Base-by-base conservation (phyloP, 768 basidiomycete species). In the Boletus subcaerulescens region DNA sequence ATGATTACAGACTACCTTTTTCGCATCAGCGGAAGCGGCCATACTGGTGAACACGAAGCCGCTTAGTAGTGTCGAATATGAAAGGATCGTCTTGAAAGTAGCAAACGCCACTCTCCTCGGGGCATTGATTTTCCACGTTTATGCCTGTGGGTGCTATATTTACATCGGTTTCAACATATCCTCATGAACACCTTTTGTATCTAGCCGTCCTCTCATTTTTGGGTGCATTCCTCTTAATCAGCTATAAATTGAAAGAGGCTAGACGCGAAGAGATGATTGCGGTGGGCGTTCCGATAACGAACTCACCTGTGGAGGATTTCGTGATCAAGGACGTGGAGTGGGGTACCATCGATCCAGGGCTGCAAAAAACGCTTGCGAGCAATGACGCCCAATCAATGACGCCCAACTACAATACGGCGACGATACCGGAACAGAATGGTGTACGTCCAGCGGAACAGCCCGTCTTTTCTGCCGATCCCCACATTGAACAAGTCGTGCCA, bases 1-100 rank as follows among this genome's bases (percentile, higher is more conserved):
- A n/a, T n/a, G n/a, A n/a, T n/a, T n/a, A n/a, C n/a, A n/a, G n/a
- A 82, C 83, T 1, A 85, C 83, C 0, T 85, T 85, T 64, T 84
- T 85, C 55, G 83, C 83, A 1, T 77, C 82, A 0, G 79, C 76
- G 15, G 83, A 84, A 63, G 78, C 81, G 0, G 78, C 77, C 31
- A 69, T 84, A 64, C 67, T 85, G 13, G 74, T 76, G 26, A 79
- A 72, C 52, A 64, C 80, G 0, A 73, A 73, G 13, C 76, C 76
- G 1, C 48, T 4, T 2, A 15, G 29, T 8, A 62, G 58, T 9
- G 53, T 39, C 24, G 60, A 68, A 12, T 57, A n/a, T 14, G 24
- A 14, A 1, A 52, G 32, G 46, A 22, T 56, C 46, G 26, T 57
- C 52, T 39, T 72, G 22, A 64, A 66, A 36, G 68, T 71, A 15